These are phyloP conservation scores for Microdochium nivale DNA, from an alignment of 2,329 filamentous ascomycete species.

Conservation along the genomic window DNA sequence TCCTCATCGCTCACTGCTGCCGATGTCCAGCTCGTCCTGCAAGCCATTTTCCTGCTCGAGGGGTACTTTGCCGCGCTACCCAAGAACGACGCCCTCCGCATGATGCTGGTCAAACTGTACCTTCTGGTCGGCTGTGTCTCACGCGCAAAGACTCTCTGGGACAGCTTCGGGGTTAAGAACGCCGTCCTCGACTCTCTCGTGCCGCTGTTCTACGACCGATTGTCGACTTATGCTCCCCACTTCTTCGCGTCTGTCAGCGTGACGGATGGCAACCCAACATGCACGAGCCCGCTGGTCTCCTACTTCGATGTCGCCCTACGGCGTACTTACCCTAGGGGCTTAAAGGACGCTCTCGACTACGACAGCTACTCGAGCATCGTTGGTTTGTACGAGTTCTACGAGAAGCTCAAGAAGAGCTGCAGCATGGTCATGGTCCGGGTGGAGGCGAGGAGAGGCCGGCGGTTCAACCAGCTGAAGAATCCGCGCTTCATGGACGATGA, in stretches of 20 bases:
- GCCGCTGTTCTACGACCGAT: slow-evolving; percentile 45
- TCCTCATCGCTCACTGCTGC: slow-evolving; percentile 12
- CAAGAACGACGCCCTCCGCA: slow-evolving; percentile 35
- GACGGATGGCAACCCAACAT: neutral
- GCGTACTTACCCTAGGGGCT: slow-evolving; percentile 25
- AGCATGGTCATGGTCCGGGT: slow-evolving; percentile 43
- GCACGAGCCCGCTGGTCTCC: slow-evolving; percentile 30
- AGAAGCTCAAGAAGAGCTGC: slow-evolving; percentile 37
- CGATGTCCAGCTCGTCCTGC: slow-evolving; percentile 28
- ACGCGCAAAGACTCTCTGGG: slow-evolving; percentile 38
- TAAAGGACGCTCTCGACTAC: slow-evolving; percentile 39
- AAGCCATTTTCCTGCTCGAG: slow-evolving; percentile 41
- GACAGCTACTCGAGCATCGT: slow-evolving; percentile 43
- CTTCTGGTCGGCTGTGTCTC: slow-evolving; percentile 40
- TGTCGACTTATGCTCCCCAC: slow-evolving; percentile 41
- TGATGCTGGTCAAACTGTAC: slow-evolving; percentile 44
- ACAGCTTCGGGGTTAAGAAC: slow-evolving; percentile 43
- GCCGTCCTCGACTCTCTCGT: slow-evolving; percentile 48
- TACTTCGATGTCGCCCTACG: slow-evolving; percentile 36
- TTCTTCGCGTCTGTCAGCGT: slow-evolving; percentile 18
- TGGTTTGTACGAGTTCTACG: slow-evolving; percentile 34
- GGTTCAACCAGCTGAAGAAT: slow-evolving; percentile 30
- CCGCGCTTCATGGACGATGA: slow-evolving; percentile 31
- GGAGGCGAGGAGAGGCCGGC: slow-evolving; percentile 38
- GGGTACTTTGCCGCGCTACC: slow-evolving; percentile 35